A percentile compares a stretch with the other conserved stretches of the same genome.
Evolutionary conservation across 768 basidiomycete species (phyloP).

Genomic region (Mycena floridula): DNA sequence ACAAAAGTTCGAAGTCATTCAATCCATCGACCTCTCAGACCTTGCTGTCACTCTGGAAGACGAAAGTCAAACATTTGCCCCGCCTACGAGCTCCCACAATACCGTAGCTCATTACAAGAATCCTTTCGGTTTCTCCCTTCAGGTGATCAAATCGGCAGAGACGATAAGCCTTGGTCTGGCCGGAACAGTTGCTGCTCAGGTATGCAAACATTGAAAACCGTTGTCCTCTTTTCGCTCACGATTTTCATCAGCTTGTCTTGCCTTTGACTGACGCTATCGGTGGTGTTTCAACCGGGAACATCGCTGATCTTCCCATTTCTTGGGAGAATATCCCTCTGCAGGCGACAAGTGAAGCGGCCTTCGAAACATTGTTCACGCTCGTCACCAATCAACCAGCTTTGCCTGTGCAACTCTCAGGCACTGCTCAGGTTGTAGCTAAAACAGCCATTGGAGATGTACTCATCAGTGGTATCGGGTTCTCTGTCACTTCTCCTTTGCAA

Average conservation of each 20-base stretch:
- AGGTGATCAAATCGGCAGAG: slow-evolving; percentile 51
- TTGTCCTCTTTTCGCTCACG: background rate
- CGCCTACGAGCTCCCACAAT: slow-evolving; percentile 49
- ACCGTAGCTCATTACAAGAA: slow-evolving; percentile 60
- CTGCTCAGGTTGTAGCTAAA: slow-evolving; percentile 50
- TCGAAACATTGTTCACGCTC: slow-evolving; percentile 49
- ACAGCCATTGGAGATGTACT: slow-evolving; percentile 63
- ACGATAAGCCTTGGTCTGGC: slow-evolving; percentile 43
- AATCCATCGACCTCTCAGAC: slow-evolving; percentile 56
- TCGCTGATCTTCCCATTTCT: slow-evolving; percentile 50
- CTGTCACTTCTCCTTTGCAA: slow-evolving; percentile 49
- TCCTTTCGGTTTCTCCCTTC: slow-evolving; percentile 71
- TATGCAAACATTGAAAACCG: slow-evolving; percentile 18
- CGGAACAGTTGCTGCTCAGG: slow-evolving; percentile 48
- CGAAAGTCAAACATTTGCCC: slow-evolving; percentile 50
- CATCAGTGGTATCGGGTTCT: slow-evolving; percentile 58
- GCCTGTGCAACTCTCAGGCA: slow-evolving; percentile 46
- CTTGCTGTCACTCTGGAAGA: slow-evolving; percentile 46
- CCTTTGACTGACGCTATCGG: slow-evolving; percentile 44
- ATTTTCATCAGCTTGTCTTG: slow-evolving; percentile 36
- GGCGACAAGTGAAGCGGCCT: slow-evolving; percentile 49
- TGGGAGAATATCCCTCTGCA: slow-evolving; percentile 52
- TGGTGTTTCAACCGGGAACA: slow-evolving; percentile 65
- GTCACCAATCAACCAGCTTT: slow-evolving; percentile 45
- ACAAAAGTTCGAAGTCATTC: slow-evolving; percentile 50